A percentile compares a stretch with the other conserved stretches of the same genome.
Conservation (phyloP, 345 rosid genomes). For the Populus deltoides region DNA sequence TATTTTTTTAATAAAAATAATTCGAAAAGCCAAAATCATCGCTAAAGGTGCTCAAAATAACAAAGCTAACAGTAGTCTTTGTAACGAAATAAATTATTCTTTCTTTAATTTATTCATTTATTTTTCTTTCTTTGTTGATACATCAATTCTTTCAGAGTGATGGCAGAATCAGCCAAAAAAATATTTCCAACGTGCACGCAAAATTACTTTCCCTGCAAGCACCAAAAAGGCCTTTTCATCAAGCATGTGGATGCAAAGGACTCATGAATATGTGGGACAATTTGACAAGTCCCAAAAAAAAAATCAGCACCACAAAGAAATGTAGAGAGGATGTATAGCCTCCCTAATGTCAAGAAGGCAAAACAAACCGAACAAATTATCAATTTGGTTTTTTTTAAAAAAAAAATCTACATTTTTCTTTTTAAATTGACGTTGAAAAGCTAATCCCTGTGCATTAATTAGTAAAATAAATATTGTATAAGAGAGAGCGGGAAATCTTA, state of each 20-base stretch:
- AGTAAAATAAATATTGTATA: no score
- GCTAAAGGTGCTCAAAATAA: no score
- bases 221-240: background rate
- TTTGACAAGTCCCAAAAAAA: background rate
- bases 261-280: background rate
- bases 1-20: no score
- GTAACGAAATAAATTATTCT: no score
- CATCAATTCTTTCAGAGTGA: background rate
- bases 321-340: background rate
- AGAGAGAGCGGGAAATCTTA: no score
- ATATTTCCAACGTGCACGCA: background rate
- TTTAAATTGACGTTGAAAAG: no score
- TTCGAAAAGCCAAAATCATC: no score
- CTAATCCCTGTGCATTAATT: no score
- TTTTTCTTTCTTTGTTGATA: no score
- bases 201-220: background rate
- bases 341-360: background rate
- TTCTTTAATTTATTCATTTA: no score
- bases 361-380: background rate
- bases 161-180: background rate
- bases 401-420: no score
- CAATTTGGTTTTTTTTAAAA: background rate
- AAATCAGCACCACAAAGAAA: background rate
- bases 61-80: no score
- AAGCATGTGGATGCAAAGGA: background rate